Conservation (phyloP, 805 yeast genomes). For the Lipomyces starkeyi region DNA sequence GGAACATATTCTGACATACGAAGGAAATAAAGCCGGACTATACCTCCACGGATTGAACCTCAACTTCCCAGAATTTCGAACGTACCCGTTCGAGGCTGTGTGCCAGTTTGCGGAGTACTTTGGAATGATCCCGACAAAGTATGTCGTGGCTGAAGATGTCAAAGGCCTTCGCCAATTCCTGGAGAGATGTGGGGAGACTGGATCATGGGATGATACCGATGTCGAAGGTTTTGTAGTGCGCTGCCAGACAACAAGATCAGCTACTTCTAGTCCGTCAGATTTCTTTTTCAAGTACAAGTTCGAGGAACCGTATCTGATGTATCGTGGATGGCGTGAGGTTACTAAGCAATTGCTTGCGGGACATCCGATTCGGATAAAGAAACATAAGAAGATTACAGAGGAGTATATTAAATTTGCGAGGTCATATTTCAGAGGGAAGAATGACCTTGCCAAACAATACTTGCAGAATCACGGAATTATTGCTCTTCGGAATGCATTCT, state of each 20-base stretch:
- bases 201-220: slow-evolving; percentile 72
- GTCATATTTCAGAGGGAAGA: slow-evolving; percentile 59
- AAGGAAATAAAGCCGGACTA: slow-evolving; percentile 71
- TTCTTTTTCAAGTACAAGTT: slow-evolving; percentile 92
- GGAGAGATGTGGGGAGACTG: slow-evolving; percentile 63
- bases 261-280: slow-evolving; percentile 40
- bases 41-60: slow-evolving; percentile 87
- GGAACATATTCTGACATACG: slow-evolving; percentile 86
- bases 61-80: slow-evolving; percentile 66
- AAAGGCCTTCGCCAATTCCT: slow-evolving; percentile 57
- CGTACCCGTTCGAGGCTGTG: slow-evolving; percentile 68
- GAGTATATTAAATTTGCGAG: slow-evolving; percentile 72
- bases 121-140: slow-evolving; percentile 70
- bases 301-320: slow-evolving; percentile 92
- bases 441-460: slow-evolving; percentile 55
- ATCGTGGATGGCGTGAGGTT: slow-evolving; percentile 87
- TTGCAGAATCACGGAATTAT: slow-evolving; percentile 72
- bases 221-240: slow-evolving; percentile 95
- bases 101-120: slow-evolving; percentile 62
- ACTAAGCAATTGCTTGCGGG: slow-evolving; percentile 63
- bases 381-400: slow-evolving; percentile 65
- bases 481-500: slow-evolving; percentile 68
- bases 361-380: slow-evolving; percentile 48
- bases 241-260: slow-evolving; percentile 49
- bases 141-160: slow-evolving; percentile 50